A percentile compares a stretch with the other conserved stretches of the same genome.
These are phyloP conservation scores for Ehretia macrophylla DNA, from an alignment of 257 asterid species.

Conservation along the genomic window DNA sequence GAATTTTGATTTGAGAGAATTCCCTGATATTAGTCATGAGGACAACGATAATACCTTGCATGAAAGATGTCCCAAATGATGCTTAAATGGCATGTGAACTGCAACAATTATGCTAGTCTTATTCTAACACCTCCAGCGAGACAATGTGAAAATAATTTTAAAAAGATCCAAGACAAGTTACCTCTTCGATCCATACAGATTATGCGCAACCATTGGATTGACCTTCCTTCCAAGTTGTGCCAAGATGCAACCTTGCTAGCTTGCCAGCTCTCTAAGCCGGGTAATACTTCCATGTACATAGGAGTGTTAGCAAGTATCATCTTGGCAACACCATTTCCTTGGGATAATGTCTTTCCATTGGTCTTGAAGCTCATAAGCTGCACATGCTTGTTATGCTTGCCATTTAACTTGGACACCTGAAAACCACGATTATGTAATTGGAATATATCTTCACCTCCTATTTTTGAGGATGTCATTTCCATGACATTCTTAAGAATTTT, in stretches of 20 bases:
- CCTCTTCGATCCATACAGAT: conserved; percentile 84
- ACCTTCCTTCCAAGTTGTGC: conserved; percentile 78
- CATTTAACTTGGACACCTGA: conserved; percentile 48
- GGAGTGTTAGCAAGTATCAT: conserved; percentile 65
- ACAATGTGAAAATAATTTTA: too few species aligned
- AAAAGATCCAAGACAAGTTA: conserved; percentile 21
- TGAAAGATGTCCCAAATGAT: too few species aligned
- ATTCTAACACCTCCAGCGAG: too few species aligned
- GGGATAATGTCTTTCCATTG: conserved; percentile 63
- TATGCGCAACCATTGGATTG: conserved; percentile 83
- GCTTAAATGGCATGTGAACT: too few species aligned
- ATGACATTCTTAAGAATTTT: conserved; percentile 43
- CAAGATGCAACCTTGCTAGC: conserved; percentile 63
- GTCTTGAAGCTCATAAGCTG: conserved; percentile 66
- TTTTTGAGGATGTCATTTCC: conserved; percentile 34
- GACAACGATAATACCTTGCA: too few species aligned
- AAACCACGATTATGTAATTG: conserved; percentile 28
- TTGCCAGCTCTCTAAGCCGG: conserved; percentile 83
- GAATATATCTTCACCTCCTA: conserved; percentile 28
- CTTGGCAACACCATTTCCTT: conserved; percentile 69
- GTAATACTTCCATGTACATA: conserved; percentile 61
- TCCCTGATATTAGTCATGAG: too few species aligned
- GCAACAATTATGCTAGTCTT: too few species aligned
- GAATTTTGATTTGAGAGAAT: too few species aligned
- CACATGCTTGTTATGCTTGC: conserved; percentile 73